Evolutionary conservation across 208 protist species (phyloP).

Genomic region (Crithidia fasciculata): DNA sequence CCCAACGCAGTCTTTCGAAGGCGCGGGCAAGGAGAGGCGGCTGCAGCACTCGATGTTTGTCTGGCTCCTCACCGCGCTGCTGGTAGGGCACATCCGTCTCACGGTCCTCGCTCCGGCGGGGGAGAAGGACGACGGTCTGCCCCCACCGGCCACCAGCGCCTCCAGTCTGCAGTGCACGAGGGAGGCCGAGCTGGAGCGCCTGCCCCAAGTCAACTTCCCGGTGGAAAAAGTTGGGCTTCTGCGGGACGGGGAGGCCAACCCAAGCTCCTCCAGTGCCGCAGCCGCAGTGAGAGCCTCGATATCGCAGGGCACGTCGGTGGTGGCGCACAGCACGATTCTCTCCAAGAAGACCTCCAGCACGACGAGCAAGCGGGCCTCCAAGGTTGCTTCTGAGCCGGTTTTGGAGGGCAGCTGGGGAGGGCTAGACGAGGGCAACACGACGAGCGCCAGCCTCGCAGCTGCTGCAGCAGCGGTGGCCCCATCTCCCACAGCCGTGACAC

Average conservation of each 20-base stretch:
- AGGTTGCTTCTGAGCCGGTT: neutral
- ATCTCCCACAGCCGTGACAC: constrained; percentile 1
- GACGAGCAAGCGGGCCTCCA: neutral
- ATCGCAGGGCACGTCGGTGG: constrained; percentile 15
- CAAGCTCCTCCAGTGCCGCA: neutral
- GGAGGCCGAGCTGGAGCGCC: constrained; percentile 19
- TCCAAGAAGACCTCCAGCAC: constrained; percentile 16
- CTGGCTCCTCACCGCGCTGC: constrained; percentile 29
- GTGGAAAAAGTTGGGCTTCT: neutral
- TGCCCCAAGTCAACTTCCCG: constrained; percentile 24
- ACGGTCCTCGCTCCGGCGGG: constrained; percentile 4
- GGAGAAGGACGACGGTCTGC: constrained; percentile 12
- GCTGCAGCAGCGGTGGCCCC: neutral
- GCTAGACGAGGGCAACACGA: neutral
- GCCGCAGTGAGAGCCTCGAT: neutral
- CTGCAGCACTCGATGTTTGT: constrained; percentile 30
- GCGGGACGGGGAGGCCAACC: neutral
- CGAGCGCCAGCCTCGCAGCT: neutral
- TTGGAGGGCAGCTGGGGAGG: neutral
- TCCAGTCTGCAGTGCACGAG: constrained; percentile 15
- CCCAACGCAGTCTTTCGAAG: constrained; percentile 5
- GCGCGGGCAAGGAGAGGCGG: constrained; percentile 12
- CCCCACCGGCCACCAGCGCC: neutral
- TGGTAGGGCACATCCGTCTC: constrained; percentile 27
- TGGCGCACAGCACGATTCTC: constrained; percentile 17